A percentile compares a stretch with the other conserved stretches of the same genome.
Conservation (phyloP, 2,329 filamentous ascomycete species). For the Emergomyces pasteurianus region DNA sequence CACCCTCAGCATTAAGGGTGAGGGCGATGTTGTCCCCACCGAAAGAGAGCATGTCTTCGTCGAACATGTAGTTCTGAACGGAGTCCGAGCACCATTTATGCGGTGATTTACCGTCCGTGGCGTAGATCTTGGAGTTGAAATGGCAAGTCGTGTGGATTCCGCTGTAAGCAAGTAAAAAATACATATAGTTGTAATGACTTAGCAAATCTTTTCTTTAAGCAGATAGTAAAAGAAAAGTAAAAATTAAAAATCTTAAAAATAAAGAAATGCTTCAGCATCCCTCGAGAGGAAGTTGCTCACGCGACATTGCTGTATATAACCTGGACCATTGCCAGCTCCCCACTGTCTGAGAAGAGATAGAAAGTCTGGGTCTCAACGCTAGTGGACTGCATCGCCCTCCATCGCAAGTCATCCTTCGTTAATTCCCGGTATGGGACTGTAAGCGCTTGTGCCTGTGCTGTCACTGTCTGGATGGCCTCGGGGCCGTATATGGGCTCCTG, state of each 20-base stretch:
- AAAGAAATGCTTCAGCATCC: background rate
- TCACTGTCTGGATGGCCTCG: constrained; percentile 73
- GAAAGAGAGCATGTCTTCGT: constrained; percentile 69
- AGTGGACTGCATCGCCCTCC: constrained; percentile 69
- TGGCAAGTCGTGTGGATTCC: constrained; percentile 83
- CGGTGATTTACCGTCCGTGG: constrained; percentile 57
- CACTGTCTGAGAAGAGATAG: constrained; percentile 72
- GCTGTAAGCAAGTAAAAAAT: constrained; percentile 35
- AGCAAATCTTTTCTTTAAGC: constrained; percentile 3
- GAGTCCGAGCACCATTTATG: constrained; percentile 76
- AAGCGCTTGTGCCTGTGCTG: constrained; percentile 74
- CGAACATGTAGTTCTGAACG: constrained; percentile 69
- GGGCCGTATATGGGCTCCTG: constrained; percentile 94
- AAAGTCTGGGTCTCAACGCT: constrained; percentile 92
- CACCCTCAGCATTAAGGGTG: constrained; percentile 75
- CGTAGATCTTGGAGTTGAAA: constrained; percentile 91
- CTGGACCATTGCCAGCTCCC: constrained; percentile 67
- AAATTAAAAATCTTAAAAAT: background rate
- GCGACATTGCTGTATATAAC: constrained; percentile 96
- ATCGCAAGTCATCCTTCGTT: constrained; percentile 66
- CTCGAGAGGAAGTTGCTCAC: constrained; percentile 42
- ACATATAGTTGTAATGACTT: background rate
- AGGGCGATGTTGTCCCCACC: constrained; percentile 76
- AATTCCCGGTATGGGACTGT: constrained; percentile 70
- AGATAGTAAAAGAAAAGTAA: background rate